Evolutionary conservation across 2,329 filamentous ascomycete species (phyloP).

Genomic region (Neoscytalidium dimidiatum): DNA sequence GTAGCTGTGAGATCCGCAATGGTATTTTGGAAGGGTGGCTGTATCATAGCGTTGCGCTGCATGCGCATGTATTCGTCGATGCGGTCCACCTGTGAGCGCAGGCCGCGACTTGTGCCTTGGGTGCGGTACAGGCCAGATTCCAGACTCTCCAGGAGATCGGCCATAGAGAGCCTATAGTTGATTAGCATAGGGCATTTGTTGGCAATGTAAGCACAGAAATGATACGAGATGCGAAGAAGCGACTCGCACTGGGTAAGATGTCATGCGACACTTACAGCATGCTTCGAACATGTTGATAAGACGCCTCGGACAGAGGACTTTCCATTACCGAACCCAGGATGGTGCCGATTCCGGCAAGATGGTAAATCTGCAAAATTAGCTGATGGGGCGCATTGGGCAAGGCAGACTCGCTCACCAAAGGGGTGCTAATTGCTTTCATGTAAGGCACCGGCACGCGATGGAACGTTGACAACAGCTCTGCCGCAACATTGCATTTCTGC

Average conservation of each 20-base stretch:
- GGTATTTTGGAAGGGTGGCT: conserved; percentile 23
- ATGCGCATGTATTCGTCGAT: conserved; percentile 48
- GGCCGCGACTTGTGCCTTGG: conserved; percentile 41
- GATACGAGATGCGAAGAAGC: not conserved
- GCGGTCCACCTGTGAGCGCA: conserved; percentile 44
- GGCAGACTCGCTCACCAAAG: conserved; percentile 31
- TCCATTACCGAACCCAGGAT: conserved; percentile 53
- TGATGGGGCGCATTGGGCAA: not conserved
- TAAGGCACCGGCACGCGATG: conserved; percentile 47
- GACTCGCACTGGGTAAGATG: not conserved
- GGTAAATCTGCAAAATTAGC: conserved; percentile 38
- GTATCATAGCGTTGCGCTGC: conserved; percentile 23
- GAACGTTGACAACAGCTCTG: conserved; percentile 48
- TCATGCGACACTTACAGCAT: conserved; percentile 35
- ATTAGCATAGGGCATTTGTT: not conserved
- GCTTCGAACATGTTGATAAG: conserved; percentile 44
- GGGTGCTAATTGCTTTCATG: conserved; percentile 51
- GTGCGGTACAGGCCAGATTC: conserved; percentile 45
- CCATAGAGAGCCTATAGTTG: conserved; percentile 35
- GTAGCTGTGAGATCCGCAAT: conserved; percentile 19
- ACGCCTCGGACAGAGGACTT: conserved; percentile 44
- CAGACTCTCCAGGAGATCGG: conserved; percentile 47
- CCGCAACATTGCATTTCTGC: conserved; percentile 49
- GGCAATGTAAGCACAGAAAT: not conserved
- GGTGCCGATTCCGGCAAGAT: conserved; percentile 51